phyloP scores from a whole-genome alignment of 73 alveolate genomes.

The Breviolum minutum region DNA sequence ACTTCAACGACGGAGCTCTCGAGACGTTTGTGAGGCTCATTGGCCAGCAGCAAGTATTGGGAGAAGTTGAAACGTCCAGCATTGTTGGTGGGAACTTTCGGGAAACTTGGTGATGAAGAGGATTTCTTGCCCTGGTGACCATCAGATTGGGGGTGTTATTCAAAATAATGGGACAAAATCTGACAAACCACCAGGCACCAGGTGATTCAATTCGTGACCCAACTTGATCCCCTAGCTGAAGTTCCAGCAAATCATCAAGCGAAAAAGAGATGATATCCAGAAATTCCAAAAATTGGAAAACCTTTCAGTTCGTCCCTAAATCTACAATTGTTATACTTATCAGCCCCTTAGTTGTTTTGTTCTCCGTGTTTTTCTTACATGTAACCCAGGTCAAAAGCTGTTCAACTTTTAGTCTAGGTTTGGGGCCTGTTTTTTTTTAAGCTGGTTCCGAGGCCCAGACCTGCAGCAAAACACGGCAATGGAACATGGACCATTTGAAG shows the following conservation, averaged over 20 bases:
- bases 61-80: constrained; percentile 35
- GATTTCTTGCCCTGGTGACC: neutral
- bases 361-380: too few relatives aligned
- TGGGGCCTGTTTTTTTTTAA: neutral
- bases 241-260: too few relatives aligned
- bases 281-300: neutral
- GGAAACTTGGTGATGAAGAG: neutral
- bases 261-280: too few relatives aligned
- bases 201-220: neutral
- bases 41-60: constrained; percentile 25
- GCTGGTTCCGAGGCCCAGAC: neutral
- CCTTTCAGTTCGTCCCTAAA: neutral
- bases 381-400: too few relatives aligned
- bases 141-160: neutral
- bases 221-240: too few relatives aligned
- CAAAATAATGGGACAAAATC: neutral
- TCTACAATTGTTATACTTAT: neutral
- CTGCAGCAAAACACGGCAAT: neutral
- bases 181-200: too few relatives aligned
- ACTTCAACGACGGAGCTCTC: neutral
- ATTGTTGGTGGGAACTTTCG: constrained; percentile 38
- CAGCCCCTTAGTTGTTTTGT: neutral
- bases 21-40: neutral
- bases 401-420: neutral
- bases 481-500: neutral